A percentile compares a stretch with the other conserved stretches of the same genome.
Evolutionary conservation across 2,329 filamentous ascomycete genomes (phyloP).

Genomic region (Tolypocladium pustulatum): DNA sequence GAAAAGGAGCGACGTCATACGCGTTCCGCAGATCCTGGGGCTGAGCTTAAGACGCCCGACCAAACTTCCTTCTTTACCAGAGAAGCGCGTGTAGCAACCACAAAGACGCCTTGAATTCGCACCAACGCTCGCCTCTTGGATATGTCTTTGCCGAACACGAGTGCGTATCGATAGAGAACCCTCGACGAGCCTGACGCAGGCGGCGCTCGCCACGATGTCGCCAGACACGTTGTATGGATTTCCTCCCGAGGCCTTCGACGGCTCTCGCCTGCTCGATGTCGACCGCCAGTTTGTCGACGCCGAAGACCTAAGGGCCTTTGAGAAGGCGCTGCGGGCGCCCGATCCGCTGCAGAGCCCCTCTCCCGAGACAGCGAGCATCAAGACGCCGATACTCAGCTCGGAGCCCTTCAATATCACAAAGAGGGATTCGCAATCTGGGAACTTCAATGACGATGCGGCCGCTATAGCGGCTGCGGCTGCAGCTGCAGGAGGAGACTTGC

Average conservation of each 20-base stretch:
- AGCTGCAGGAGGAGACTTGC: conserved; percentile 25
- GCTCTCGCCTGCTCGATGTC: conserved; percentile 63
- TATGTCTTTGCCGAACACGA: not conserved
- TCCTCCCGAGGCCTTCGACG: conserved; percentile 54
- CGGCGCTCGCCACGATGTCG: conserved; percentile 9
- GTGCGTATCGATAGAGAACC: not conserved
- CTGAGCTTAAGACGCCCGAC: not conserved
- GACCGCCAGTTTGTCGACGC: conserved; percentile 66
- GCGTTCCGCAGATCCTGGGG: conserved; percentile 3
- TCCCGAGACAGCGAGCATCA: conserved; percentile 35
- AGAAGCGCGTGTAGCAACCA: not conserved
- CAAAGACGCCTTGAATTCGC: not conserved
- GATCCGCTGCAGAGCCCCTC: conserved; percentile 57
- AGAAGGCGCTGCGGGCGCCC: conserved; percentile 70
- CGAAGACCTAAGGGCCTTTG: conserved; percentile 68
- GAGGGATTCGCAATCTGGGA: conserved; percentile 23
- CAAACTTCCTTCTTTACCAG: not conserved
- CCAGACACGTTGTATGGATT: conserved; percentile 40
- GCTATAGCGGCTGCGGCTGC: conserved; percentile 27
- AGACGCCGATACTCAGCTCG: conserved; percentile 26
- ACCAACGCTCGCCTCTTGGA: not conserved
- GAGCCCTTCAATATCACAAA: conserved; percentile 32
- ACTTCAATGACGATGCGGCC: conserved; percentile 20
- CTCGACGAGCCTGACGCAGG: not conserved
- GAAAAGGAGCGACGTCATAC: conserved; percentile 8